Evolutionary conservation across 1,284 basidiomycete species (phyloP).

Genomic region (Boletus smithii): DNA sequence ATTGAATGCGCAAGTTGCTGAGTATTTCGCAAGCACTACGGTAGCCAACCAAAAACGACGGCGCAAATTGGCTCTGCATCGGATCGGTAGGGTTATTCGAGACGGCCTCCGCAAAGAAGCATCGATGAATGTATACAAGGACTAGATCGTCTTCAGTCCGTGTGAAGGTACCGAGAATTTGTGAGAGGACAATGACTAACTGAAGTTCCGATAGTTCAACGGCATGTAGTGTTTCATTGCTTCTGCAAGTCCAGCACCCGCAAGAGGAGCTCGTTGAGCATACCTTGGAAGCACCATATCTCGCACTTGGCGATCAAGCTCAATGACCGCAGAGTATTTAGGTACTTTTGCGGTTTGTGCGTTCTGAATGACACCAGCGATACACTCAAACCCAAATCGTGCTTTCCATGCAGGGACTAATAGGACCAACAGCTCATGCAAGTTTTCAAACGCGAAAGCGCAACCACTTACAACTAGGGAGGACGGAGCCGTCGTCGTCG

Average conservation of each 20-base stretch:
- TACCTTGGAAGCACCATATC: constrained; percentile 59
- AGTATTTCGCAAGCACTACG: constrained; percentile 58
- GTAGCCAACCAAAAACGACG: constrained; percentile 64
- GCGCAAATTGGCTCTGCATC: constrained; percentile 60
- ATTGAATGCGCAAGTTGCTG: constrained; percentile 47
- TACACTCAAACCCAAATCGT: constrained; percentile 63
- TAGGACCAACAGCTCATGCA: not conserved
- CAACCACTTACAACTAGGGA: constrained; percentile 51
- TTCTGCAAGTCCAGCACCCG: constrained; percentile 43
- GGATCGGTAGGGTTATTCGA: constrained; percentile 55
- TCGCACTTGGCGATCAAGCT: constrained; percentile 59
- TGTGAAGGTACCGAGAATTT: not conserved
- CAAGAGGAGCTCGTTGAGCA: constrained; percentile 42
- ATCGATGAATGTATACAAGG: constrained; percentile 63
- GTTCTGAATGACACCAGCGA: constrained; percentile 61
- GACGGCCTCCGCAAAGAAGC: constrained; percentile 65
- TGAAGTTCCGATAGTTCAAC: constrained; percentile 60
- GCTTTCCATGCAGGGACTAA: constrained; percentile 72
- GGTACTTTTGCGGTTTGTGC: constrained; percentile 63
- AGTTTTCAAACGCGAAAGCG: constrained; percentile 2
- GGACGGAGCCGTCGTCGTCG: constrained; percentile 48
- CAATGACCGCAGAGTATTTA: constrained; percentile 59
- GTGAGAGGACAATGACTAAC: constrained; percentile 37
- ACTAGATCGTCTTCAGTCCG: constrained; percentile 37
- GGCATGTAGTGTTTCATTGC: constrained; percentile 68